These are phyloP conservation scores for Trichoderma lentiforme DNA, from an alignment of 2,329 filamentous ascomycete genomes.

Conservation along the genomic window DNA sequence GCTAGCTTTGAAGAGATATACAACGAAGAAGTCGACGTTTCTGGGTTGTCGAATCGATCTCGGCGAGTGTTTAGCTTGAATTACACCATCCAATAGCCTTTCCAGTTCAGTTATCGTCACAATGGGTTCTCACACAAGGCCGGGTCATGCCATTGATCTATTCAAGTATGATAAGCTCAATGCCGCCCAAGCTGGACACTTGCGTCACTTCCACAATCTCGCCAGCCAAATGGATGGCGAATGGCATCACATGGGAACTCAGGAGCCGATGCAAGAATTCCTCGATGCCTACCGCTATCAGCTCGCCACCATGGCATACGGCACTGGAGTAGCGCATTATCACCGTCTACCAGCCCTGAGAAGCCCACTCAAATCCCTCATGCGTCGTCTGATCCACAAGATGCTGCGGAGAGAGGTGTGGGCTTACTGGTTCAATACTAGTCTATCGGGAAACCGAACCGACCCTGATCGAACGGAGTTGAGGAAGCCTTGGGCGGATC, in stretches of 20 bases:
- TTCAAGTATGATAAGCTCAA: constrained; percentile 21
- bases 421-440: constrained; percentile 42
- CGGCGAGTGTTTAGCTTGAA: background rate
- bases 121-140: background rate
- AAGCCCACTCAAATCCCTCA: constrained; percentile 32
- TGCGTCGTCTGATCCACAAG: constrained; percentile 37
- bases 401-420: constrained; percentile 42
- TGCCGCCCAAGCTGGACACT: constrained; percentile 31
- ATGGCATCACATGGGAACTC: constrained; percentile 33
- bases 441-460: constrained; percentile 30
- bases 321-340: constrained; percentile 35
- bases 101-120: background rate
- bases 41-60: background rate
- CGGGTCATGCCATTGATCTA: constrained; percentile 1
- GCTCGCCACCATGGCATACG: constrained; percentile 41
- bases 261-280: constrained; percentile 38
- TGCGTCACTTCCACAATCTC: constrained; percentile 38
- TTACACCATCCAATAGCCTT: background rate
- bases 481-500: constrained; percentile 41
- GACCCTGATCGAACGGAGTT: constrained; percentile 39
- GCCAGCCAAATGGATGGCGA: constrained; percentile 28
- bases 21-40: background rate
- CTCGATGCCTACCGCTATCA: constrained; percentile 38
- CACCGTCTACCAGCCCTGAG: constrained; percentile 36
- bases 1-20: background rate